Evolutionary conservation across 164 flowering plant species (phyloP).

Genomic region (Magnolia kwangsiensis): DNA sequence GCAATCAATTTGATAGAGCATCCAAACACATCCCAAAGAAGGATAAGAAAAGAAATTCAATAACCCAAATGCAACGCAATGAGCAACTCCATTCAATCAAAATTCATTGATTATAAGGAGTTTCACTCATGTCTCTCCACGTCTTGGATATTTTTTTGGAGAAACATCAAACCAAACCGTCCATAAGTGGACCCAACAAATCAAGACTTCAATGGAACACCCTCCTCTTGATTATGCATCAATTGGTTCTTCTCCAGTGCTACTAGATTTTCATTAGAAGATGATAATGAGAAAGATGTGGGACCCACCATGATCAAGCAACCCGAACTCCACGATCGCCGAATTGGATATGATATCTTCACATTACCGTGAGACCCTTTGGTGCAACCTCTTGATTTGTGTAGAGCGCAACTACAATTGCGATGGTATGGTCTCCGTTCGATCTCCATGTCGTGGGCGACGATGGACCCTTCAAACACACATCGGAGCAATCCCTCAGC

Average conservation of each 20-base stretch:
- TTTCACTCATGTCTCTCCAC: too few relatives aligned
- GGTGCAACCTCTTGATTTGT: conserved; percentile 14
- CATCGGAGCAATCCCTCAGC: conserved; percentile 5
- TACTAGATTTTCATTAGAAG: background rate
- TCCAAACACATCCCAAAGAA: too few relatives aligned
- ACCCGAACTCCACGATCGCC: background rate
- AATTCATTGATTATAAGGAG: too few relatives aligned
- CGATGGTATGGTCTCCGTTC: conserved; percentile 37
- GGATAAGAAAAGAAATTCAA: too few relatives aligned
- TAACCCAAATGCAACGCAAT: too few relatives aligned
- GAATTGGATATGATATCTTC: conserved; percentile 4
- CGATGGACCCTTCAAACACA: conserved; percentile 17
- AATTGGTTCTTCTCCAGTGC: background rate
- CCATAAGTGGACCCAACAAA: background rate
- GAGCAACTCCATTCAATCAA: too few relatives aligned
- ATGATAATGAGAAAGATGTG: background rate
- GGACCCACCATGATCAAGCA: background rate
- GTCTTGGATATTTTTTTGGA: too few relatives aligned
- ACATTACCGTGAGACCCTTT: background rate
- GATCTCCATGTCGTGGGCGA: conserved; percentile 21
- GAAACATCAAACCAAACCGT: too few relatives aligned
- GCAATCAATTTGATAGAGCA: too few relatives aligned
- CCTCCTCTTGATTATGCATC: background rate
- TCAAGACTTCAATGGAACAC: background rate
- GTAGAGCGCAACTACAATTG: conserved; percentile 35